A percentile compares a stretch with the other conserved stretches of the same genome.
These are phyloP conservation scores for Akanthomyces muscarius DNA, from an alignment of 2,329 filamentous ascomycete species.

Conservation along the genomic window DNA sequence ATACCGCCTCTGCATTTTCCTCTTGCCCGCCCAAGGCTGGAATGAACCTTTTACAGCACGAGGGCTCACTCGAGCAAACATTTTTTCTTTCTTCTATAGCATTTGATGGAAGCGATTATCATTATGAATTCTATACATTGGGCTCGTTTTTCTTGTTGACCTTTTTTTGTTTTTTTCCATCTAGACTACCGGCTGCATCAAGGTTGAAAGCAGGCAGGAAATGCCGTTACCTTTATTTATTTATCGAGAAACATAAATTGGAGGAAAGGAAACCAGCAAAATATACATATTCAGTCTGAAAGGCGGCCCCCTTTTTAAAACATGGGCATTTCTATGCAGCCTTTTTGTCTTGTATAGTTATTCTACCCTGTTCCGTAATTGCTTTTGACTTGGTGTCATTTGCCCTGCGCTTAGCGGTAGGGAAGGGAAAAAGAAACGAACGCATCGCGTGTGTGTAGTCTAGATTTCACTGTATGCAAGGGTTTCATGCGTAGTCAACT, in stretches of 20 bases:
- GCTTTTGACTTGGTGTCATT: too few species aligned
- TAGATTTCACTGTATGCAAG: too few species aligned
- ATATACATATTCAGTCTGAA: background rate
- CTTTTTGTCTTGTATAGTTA: too few species aligned
- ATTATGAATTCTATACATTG: background rate
- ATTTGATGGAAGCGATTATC: constrained; percentile 1
- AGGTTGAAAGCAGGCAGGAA: too few species aligned
- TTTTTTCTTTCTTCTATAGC: background rate
- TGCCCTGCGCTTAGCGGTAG: too few species aligned
- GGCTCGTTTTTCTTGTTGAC: background rate
- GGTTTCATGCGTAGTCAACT: too few species aligned
- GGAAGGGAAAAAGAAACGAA: background rate
- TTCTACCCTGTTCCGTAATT: too few species aligned
- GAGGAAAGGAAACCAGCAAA: background rate
- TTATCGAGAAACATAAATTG: background rate
- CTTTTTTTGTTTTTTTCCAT: background rate
- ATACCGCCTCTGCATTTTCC: background rate
- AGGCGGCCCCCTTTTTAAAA: background rate
- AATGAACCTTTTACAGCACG: background rate
- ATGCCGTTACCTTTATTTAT: background rate
- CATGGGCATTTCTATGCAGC: too few species aligned
- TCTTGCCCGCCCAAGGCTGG: background rate
- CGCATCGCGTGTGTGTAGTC: too few species aligned
- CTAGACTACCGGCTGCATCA: background rate
- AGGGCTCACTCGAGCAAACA: background rate